A percentile compares a stretch with the other conserved stretches of the same genome.
phyloP scores from a whole-genome alignment of 352 stramenopile species.

The Plasmopara halstedii region DNA sequence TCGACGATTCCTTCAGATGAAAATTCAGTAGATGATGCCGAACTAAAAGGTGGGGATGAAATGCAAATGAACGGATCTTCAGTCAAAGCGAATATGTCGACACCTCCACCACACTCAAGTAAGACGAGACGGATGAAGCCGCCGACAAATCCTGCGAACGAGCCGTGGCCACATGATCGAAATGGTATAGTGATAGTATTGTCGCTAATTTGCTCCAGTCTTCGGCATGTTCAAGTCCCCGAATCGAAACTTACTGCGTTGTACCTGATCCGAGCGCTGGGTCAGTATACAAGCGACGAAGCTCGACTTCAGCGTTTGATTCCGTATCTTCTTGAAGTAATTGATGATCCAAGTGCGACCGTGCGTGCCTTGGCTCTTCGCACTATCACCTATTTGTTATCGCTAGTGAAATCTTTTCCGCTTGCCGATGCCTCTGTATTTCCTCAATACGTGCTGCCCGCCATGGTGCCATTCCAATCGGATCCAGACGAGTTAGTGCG shows the following conservation, averaged over 20 bases:
- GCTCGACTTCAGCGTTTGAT: constrained; percentile 92
- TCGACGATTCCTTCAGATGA: constrained; percentile 22
- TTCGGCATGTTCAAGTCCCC: constrained; percentile 77
- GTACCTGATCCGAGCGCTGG: constrained; percentile 87
- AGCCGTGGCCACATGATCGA: constrained; percentile 43
- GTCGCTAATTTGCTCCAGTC: constrained; percentile 75
- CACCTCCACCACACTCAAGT: constrained; percentile 12
- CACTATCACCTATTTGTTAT: constrained; percentile 86
- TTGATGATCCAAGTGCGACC: constrained; percentile 87
- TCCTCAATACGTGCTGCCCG: constrained; percentile 94
- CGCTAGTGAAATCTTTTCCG: constrained; percentile 87
- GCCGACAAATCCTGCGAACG: constrained; percentile 8
- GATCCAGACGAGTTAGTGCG: constrained; percentile 91
- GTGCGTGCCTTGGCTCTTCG: constrained; percentile 88
- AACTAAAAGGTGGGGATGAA: constrained; percentile 23
- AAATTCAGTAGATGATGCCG: constrained; percentile 13
- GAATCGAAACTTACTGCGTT: constrained; percentile 87
- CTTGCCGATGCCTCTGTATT: constrained; percentile 95
- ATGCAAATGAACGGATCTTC: constrained; percentile 5
- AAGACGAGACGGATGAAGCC: constrained; percentile 21
- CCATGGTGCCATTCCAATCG: constrained; percentile 81
- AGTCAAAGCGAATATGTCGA: constrained; percentile 10
- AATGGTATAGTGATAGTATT: constrained; percentile 85
- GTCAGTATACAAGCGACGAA: constrained; percentile 88
- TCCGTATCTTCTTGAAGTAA: constrained; percentile 88